Conservation (phyloP, 768 basidiomycete genomes). For the Auriscalpium microsporum region DNA sequence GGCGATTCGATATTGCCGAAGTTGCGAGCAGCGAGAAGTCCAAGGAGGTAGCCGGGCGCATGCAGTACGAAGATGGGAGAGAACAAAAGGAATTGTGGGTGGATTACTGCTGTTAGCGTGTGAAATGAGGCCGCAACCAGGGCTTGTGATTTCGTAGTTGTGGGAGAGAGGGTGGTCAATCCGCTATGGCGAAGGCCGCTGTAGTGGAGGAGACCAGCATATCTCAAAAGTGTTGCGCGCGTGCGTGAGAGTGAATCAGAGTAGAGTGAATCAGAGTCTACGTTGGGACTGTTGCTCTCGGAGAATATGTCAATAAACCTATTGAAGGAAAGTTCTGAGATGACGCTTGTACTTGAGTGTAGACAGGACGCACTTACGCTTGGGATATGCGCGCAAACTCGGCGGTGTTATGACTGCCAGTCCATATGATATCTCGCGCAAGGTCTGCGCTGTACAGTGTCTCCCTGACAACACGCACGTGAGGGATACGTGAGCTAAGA, state of each 20-base stretch:
- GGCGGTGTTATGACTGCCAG: slow-evolving; percentile 55
- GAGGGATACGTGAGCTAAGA: too few relatives aligned
- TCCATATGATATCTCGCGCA: slow-evolving; percentile 87
- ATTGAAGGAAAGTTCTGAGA: slow-evolving; percentile 68
- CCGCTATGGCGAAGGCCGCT: slow-evolving; percentile 77
- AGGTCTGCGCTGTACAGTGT: slow-evolving; percentile 82
- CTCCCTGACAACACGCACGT: slow-evolving; percentile 45
- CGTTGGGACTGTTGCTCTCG: slow-evolving; percentile 28
- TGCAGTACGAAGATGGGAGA: slow-evolving; percentile 87
- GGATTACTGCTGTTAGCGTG: slow-evolving; percentile 20
- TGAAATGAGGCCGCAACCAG: too few relatives aligned
- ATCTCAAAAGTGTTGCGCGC: slow-evolving; percentile 49
- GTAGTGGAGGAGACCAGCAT: slow-evolving; percentile 77
- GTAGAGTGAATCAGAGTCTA: too few relatives aligned
- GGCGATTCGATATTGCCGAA: slow-evolving; percentile 61
- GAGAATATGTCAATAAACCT: slow-evolving; percentile 57
- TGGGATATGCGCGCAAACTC: slow-evolving; percentile 74
- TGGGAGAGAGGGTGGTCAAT: slow-evolving; percentile 68
- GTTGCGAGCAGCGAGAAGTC: slow-evolving; percentile 61
- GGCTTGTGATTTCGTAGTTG: slow-evolving; percentile 34
- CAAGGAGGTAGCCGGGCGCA: slow-evolving; percentile 76
- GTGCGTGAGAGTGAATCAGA: too few relatives aligned
- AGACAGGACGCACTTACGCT: slow-evolving; percentile 48
- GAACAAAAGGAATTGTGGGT: slow-evolving; percentile 39
- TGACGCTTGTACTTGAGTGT: not conserved